These are phyloP conservation scores for Dalbergia cultrata DNA, from an alignment of 306 rosid genomes.

Conservation along the genomic window DNA sequence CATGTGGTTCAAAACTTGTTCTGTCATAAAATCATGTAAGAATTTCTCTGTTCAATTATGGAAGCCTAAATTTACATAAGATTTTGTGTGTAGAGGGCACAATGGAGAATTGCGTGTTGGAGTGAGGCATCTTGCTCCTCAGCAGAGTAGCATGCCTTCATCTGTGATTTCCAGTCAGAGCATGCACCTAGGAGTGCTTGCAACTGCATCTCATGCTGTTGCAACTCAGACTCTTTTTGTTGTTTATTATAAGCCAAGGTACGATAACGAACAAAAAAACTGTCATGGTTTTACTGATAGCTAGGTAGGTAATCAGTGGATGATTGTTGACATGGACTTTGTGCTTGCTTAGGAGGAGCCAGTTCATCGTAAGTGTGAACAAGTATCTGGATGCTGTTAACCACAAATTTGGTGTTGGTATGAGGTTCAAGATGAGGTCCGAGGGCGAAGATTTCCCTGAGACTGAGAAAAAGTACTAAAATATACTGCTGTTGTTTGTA, in stretches of 20 bases:
- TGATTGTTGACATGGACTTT: conserved; percentile 36
- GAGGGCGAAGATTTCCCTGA: conserved; percentile 94
- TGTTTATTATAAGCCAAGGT: conserved; percentile 94
- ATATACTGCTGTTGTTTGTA: conserved; percentile 20
- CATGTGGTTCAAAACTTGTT: not conserved
- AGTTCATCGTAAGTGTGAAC: conserved; percentile 76
- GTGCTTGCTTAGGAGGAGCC: conserved; percentile 68
- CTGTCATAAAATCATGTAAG: not conserved
- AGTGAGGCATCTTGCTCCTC: conserved; percentile 83
- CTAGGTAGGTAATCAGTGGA: not conserved
- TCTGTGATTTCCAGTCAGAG: conserved; percentile 95
- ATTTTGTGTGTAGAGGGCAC: conserved; percentile 60
- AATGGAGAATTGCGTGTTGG: conserved; percentile 82
- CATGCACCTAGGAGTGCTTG: conserved; percentile 97
- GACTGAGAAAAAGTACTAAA: conserved; percentile 82
- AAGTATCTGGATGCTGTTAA: conserved; percentile 71
- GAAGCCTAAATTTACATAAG: conserved; percentile 33
- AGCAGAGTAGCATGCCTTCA: conserved; percentile 84
- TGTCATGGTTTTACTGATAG: not conserved
- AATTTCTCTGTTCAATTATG: conserved; percentile 2
- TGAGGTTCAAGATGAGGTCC: conserved; percentile 85
- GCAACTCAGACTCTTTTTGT: conserved; percentile 76
- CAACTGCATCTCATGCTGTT: conserved; percentile 97
- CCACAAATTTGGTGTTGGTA: conserved; percentile 70
- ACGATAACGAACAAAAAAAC: not conserved